These are phyloP conservation scores for Puccinia polysora DNA, from an alignment of 1,284 basidiomycete genomes.

Conservation along the genomic window DNA sequence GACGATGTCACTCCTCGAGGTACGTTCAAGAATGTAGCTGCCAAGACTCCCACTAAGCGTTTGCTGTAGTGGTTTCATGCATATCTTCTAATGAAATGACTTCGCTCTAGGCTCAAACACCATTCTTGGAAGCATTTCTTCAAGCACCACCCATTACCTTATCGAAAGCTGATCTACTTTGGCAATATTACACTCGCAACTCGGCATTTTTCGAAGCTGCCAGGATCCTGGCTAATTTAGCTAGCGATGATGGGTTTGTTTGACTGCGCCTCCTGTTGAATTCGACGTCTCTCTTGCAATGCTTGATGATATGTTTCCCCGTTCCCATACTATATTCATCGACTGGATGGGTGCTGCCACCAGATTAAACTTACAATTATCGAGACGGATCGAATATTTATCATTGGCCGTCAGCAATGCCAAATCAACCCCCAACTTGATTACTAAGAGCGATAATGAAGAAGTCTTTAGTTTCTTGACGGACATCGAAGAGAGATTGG, in stretches of 20 bases:
- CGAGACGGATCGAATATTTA: slow-evolving; percentile 59
- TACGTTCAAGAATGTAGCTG: slow-evolving; percentile 53
- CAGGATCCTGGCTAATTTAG: slow-evolving; percentile 75
- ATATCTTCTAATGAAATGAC: slow-evolving; percentile 42
- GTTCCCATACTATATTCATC: neutral
- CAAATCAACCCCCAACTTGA: slow-evolving; percentile 78
- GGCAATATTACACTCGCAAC: slow-evolving; percentile 94
- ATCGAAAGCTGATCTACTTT: slow-evolving; percentile 80
- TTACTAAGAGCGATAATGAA: slow-evolving; percentile 62
- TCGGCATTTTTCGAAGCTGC: slow-evolving; percentile 79
- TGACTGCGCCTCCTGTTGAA: slow-evolving; percentile 54
- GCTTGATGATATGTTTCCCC: neutral
- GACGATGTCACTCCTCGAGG: slow-evolving; percentile 84
- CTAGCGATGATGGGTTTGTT: slow-evolving; percentile 75
- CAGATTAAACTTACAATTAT: slow-evolving; percentile 31
- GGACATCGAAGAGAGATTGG: slow-evolving; percentile 89
- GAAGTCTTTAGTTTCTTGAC: slow-evolving; percentile 86
- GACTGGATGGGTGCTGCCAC: neutral
- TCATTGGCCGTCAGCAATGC: slow-evolving; percentile 91
- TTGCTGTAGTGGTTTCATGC: neutral
- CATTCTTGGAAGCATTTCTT: slow-evolving; percentile 81
- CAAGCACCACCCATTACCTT: slow-evolving; percentile 72
- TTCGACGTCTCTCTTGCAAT: slow-evolving; percentile 63
- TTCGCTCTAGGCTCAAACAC: slow-evolving; percentile 64
- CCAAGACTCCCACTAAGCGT: neutral